phyloP scores from a whole-genome alignment of 176 grass and related monocot genomes.

The Cymbopogon citratus region DNA sequence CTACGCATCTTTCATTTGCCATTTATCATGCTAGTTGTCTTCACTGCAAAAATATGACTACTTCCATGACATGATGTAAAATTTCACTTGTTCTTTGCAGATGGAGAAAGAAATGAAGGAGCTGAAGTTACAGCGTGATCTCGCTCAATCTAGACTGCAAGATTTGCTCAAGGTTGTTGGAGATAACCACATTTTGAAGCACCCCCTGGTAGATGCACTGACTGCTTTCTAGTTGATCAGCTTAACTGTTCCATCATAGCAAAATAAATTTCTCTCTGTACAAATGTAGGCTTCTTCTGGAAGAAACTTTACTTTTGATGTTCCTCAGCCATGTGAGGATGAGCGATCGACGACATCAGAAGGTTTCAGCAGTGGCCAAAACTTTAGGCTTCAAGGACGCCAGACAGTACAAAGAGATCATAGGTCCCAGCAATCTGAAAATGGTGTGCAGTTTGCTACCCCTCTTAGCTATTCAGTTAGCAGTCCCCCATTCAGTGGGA shows the following conservation, averaged over 20 bases:
- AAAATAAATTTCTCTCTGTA: constrained; percentile 9
- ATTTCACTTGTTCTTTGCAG: constrained; percentile 41
- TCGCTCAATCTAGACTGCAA: constrained; percentile 66
- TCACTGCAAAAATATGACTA: background rate
- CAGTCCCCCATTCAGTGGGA: constrained; percentile 50
- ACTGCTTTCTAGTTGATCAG: background rate
- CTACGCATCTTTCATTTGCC: background rate
- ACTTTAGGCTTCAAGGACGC: constrained; percentile 29
- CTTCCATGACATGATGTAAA: background rate
- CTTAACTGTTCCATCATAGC: background rate
- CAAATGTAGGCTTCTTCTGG: constrained; percentile 48
- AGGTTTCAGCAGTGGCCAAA: constrained; percentile 35
- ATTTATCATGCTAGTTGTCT: background rate
- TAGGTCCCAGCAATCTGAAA: constrained; percentile 31
- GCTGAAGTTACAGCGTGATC: constrained; percentile 68
- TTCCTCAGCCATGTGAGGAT: constrained; percentile 60
- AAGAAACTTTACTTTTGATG: constrained; percentile 52
- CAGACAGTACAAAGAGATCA: constrained; percentile 17
- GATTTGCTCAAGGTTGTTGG: constrained; percentile 71
- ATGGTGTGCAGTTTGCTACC: constrained; percentile 2
- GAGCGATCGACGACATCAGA: constrained; percentile 46
- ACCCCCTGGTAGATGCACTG: constrained; percentile 34
- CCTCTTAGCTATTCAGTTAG: constrained; percentile 39
- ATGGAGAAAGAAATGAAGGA: constrained; percentile 97
- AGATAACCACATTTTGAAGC: constrained; percentile 51